Base-by-base conservation (phyloP, 2,329 filamentous ascomycete genomes). In the Endoconidiophora laricicola region DNA sequence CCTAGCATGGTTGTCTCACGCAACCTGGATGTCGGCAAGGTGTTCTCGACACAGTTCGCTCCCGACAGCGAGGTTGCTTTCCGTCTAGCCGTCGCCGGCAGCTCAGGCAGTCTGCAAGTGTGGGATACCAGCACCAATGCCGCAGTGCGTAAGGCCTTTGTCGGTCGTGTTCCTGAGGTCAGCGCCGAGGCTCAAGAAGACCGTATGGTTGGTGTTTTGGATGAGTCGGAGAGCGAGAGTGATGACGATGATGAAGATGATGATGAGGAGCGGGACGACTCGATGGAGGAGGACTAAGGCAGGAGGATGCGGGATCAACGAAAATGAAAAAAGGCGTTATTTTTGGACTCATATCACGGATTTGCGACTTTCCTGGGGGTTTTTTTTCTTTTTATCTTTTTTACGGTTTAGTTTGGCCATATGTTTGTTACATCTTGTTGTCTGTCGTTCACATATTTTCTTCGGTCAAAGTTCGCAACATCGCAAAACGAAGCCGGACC, bases 71-170 rank as follows among this genome's bases (percentile, higher is more conserved):
- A 91, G 65, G 87, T 96, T 7, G 84, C 85, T 22, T 98, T 96
- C 73, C 76, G 91, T 49, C 72, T 98, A 42, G 85, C 88, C 2
- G 86, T 98, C 16, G 91, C 90, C 5, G 91, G 91, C 50, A 96
- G 88, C 70, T 93, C 93, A 69, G 91, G 91, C 43, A 77, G 78
- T 36, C 79, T 96, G 61, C 85, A 94, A 63, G 80, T 98, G 48
- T 98, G 91, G 91, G 90, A 96, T 65, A 95, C 91, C 20, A 78
- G 86, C 63, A 98, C 91, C 52, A 98, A 98, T 63, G 78, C 77
- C 12, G 82, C 83, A 23, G 86, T 98, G 29, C 78, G 91, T 52
- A 76, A 82, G 55, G 81, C 83, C 1, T 98, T 98, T 67, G 86
- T 83, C 2, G 36, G 77, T 69, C 59, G 80, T 78, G 59, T 69